Evolutionary conservation across 345 rosid species (phyloP), one percentile per base, ranked within the genome.

Genomic region (Lepidium aucheri): DNA sequence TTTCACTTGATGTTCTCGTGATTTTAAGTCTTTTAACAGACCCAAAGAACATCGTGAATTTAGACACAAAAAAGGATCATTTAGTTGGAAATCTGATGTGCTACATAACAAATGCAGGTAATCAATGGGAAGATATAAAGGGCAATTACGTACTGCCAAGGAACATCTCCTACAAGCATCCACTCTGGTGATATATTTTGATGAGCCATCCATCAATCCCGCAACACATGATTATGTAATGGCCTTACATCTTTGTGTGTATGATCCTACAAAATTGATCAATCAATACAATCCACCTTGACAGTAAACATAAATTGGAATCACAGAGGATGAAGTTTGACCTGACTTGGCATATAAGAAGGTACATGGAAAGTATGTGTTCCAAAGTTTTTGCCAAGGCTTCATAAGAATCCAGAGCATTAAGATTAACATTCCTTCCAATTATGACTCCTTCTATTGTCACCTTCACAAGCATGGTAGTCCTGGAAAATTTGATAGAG

Each of bases 91-190:
- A 11, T 0, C n/a, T 28, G 17, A 33, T 28, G 20, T 8, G 30
- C 36, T 8, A 15, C 10, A 64, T 40, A 40, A 41, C 22, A 65
- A 39, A 64, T 22, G 34, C 28, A 54, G n/a, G 63, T 16, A 40
- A 49, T 40, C 20, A 55, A 12, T 5, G 22, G 8, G 33, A 36
- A 26, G 26, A 16, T 26, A 12, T 4, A 6, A 38, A 20, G 46
- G 4, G 8, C 2, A 22, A 28, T 45, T 42, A 73, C 84, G 20
- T 84, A 90, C 98, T 77, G 79, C 98, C 98, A 93, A 36, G 98
- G 98, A 67, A 90, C 96, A 79, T 88, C 98, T 63, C 98, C 98
- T 46, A 86, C 90, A 43, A 93, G 97, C 97, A 93, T 90, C 97
- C 97, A 93, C 76, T 93, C 98, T 82, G 34, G 88, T 84, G 41